phyloP scores from a whole-genome alignment of 148 eudicot genomes.

The Cornus kousa region DNA sequence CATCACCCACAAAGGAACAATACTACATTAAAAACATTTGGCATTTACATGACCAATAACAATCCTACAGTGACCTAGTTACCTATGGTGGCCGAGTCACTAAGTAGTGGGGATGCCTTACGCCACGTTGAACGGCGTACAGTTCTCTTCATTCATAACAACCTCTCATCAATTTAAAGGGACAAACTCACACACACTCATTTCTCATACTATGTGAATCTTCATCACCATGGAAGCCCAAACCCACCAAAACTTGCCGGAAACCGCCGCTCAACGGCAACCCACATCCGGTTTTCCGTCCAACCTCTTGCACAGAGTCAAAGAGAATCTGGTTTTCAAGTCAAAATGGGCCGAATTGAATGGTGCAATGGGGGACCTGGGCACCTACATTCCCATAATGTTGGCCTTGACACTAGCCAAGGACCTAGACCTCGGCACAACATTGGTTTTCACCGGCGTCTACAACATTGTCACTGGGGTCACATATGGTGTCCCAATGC shows the following conservation, averaged over 20 bases:
- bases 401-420: slow-evolving; percentile 72
- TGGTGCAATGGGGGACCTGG: slow-evolving; percentile 94
- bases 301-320: slow-evolving; percentile 24
- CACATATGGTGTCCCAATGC: slow-evolving; percentile 87
- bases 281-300: background rate
- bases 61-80: background rate
- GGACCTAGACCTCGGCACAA: slow-evolving; percentile 77
- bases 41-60: too few species aligned
- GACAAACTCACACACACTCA: background rate
- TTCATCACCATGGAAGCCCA: slow-evolving; percentile 23
- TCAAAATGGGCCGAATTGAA: slow-evolving; percentile 82
- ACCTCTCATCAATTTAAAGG: slow-evolving; percentile 13
- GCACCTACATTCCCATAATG: slow-evolving; percentile 83
- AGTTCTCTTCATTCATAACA: background rate
- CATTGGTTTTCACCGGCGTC: slow-evolving; percentile 74
- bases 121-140: background rate
- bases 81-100: background rate
- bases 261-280: background rate
- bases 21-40: background rate
- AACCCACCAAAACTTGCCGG: slow-evolving; percentile 18
- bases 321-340: slow-evolving; percentile 44
- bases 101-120: background rate
- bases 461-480: slow-evolving; percentile 76
- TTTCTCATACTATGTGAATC: background rate
- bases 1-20: background rate